Evolutionary conservation across 2,329 filamentous ascomycete genomes (phyloP).

Genomic region (Capronia epimyces): DNA sequence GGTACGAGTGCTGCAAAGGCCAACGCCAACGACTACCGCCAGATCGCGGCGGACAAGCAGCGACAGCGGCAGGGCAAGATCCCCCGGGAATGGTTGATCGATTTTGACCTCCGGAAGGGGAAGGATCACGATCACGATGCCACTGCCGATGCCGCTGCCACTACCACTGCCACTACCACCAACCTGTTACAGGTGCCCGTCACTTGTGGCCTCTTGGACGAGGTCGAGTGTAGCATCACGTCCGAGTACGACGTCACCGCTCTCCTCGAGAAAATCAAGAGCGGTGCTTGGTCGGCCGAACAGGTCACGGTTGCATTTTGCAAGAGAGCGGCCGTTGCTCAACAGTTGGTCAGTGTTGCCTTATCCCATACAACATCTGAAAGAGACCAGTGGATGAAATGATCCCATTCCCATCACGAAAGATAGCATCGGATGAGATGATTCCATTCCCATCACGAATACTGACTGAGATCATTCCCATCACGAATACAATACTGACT

Average conservation of each 20-base stretch:
- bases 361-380: no score
- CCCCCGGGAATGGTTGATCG: constrained; percentile 31
- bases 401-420: no score
- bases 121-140: no score
- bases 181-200: constrained; percentile 36
- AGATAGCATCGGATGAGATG: no score
- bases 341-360: neutral
- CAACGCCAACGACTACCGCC: constrained; percentile 9
- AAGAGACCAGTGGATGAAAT: no score
- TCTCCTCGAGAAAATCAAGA: constrained; percentile 34
- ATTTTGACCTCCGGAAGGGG: constrained; percentile 7
- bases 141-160: no score
- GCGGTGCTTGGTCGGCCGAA: constrained; percentile 16
- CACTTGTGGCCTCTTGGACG: constrained; percentile 42
- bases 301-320: constrained; percentile 41
- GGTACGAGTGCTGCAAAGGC: no score
- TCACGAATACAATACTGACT: neutral
- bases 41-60: constrained; percentile 17
- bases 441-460: no score
- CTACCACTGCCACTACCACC: no score
- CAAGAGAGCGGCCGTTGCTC: constrained; percentile 37
- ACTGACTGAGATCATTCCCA: no score
- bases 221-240: constrained; percentile 44
- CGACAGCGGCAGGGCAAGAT: constrained; percentile 15
- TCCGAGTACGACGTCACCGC: constrained; percentile 42